Base-by-base conservation (phyloP, 176 grass and related monocot genomes). In the Oryza meridionalis region DNA sequence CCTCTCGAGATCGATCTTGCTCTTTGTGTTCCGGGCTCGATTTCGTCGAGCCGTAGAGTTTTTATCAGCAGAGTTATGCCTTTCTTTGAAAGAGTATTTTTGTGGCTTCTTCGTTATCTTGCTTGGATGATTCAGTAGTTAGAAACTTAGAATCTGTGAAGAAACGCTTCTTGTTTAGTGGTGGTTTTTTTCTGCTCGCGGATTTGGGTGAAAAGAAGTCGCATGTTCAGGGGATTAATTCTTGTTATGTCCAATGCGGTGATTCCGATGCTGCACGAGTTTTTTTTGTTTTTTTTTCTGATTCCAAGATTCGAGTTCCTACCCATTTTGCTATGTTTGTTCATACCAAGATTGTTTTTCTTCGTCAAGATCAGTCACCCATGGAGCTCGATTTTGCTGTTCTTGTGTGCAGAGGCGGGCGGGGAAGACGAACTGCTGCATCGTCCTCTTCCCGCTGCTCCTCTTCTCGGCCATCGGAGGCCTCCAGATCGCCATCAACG, bases 351-450 rank as follows among this genome's bases (percentile, higher is more conserved):
- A 19, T 38, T 21, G 26, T 24, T 24, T 8, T 38, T 43, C 11
- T 44, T 19, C 21, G 4, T 25, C 29, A 17, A 73, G 13, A 73
- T 49, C 0, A 14, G 5, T 73, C 2, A 42, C 2, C 25, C 43
- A 55, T 12, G 80, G 5, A 35, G 3, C 42, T 75, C n/a, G 26
- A 26, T 21, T n/a, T 31, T 67, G 31, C 8, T 40, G 17, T 76
- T 45, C 24, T 42, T 80, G 11, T 55, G 5, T 15, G 65, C 84
- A 92, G 90, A 72, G 77, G 67, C 87, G 90, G n/a, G 81, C 88
- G n/a, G 80, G 79, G 84, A 87, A 88, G 80, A 87, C 90, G 3
- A 90, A 92, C 79, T 72, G 75, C 72, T 92, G 87, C 75, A 69
- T 90, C 35, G 47, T 92, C 72, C 13, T 90, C 68, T 92, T 90